phyloP scores from a whole-genome alignment of 306 rosid species.

The Fagus crenata region DNA sequence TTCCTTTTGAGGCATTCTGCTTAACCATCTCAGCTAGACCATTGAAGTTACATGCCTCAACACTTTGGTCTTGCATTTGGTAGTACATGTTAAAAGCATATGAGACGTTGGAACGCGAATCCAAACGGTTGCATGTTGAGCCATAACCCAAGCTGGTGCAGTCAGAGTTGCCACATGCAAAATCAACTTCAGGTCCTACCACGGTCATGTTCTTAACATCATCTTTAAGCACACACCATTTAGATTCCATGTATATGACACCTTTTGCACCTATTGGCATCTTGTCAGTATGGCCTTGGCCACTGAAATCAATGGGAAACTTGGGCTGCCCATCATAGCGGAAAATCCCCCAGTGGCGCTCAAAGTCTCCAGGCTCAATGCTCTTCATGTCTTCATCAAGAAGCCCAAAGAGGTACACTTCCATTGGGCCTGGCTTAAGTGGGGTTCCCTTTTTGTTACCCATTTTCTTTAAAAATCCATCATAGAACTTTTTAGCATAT shows the following conservation, averaged over 20 bases:
- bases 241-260: slow-evolving; percentile 45
- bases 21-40: slow-evolving; percentile 46
- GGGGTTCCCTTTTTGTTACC: slow-evolving; percentile 56
- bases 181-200: slow-evolving; percentile 3
- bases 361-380: slow-evolving; percentile 58
- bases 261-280: slow-evolving; percentile 56
- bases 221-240: slow-evolving; percentile 56
- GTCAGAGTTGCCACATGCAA: slow-evolving; percentile 58
- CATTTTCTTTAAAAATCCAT: slow-evolving; percentile 57
- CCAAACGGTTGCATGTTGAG: slow-evolving; percentile 47
- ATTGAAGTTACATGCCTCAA: slow-evolving; percentile 53
- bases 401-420: slow-evolving; percentile 56
- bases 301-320: slow-evolving; percentile 56
- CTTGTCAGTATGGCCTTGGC: slow-evolving; percentile 35
- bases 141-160: slow-evolving; percentile 49
- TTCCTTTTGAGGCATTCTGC: slow-evolving; percentile 38
- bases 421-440: slow-evolving; percentile 30
- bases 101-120: slow-evolving; percentile 26
- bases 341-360: slow-evolving; percentile 93
- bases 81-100: slow-evolving; percentile 68
- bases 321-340: slow-evolving; percentile 60
- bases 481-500: slow-evolving; percentile 55
- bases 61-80: slow-evolving; percentile 62
- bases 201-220: background rate
- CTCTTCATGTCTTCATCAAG: slow-evolving; percentile 67